Percentiles rank a stretch among this genome's conserved stretches.
These are phyloP conservation scores for Arctium minus DNA, from an alignment of 129 eudicot species.

Conservation along the genomic window DNA sequence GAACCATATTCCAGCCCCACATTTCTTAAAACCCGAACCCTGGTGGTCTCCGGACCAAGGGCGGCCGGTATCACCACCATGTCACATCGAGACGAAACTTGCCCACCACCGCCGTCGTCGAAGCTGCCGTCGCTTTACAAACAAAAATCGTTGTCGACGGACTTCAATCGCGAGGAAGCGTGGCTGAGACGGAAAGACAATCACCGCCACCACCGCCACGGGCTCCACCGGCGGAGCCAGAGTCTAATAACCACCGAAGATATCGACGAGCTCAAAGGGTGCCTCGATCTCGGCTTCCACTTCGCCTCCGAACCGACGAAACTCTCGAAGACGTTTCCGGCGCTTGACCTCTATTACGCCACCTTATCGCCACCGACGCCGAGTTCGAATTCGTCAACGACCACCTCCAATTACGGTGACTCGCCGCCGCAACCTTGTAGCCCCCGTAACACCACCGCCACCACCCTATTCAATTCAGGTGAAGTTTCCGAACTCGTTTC, in stretches of 20 bases:
- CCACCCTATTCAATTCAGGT: constrained; percentile 24
- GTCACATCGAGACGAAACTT: constrained; percentile 1
- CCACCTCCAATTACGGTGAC: constrained; percentile 23
- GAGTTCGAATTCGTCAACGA: constrained; percentile 12
- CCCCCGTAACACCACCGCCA: constrained; percentile 10
- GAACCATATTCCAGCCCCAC: neutral
- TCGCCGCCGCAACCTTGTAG: constrained; percentile 29
- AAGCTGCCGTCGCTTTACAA: constrained; percentile 25
- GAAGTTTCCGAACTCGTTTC: neutral
- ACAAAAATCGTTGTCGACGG: constrained; percentile 25
- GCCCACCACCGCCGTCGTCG: constrained; percentile 7
- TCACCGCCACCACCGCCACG: constrained; percentile 1
- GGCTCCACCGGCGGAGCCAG: constrained; percentile 26
- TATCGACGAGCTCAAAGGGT: constrained; percentile 30
- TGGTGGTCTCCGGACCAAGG: constrained; percentile 27
- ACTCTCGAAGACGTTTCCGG: constrained; percentile 27
- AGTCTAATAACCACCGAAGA: constrained; percentile 32
- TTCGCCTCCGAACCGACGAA: constrained; percentile 20
- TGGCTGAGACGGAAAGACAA: constrained; percentile 30
- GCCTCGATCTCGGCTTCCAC: constrained; percentile 30
- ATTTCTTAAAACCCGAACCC: neutral
- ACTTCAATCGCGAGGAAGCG: constrained; percentile 25
- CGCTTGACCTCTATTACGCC: constrained; percentile 35
- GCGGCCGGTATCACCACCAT: constrained; percentile 6
- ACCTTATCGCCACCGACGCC: constrained; percentile 14